These are phyloP conservation scores for Sedum album DNA, from an alignment of 164 flowering plant species.

Conservation along the genomic window DNA sequence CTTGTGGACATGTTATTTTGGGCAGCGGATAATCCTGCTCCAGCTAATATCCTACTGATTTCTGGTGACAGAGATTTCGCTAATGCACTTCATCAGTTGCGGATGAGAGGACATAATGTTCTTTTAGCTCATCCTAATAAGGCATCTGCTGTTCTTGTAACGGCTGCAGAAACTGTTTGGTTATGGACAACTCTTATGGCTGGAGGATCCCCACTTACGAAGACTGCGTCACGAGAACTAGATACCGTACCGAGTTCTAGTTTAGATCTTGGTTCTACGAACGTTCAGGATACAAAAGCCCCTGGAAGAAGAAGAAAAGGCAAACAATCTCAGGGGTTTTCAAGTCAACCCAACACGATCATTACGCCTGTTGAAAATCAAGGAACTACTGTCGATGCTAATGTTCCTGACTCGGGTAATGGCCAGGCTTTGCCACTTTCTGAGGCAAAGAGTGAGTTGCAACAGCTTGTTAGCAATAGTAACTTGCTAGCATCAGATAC, in stretches of 20 bases:
- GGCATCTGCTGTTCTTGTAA: slow-evolving; percentile 70
- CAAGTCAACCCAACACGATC: no score
- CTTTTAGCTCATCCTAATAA: slow-evolving; percentile 66
- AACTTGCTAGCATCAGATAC: no score
- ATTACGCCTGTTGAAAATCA: no score
- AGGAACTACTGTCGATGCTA: no score
- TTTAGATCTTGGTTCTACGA: slow-evolving; percentile 19
- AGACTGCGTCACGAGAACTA: slow-evolving; percentile 34
- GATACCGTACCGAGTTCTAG: slow-evolving; percentile 19
- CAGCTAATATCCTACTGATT: slow-evolving; percentile 86
- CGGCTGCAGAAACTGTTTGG: slow-evolving; percentile 90
- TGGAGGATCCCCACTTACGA: slow-evolving; percentile 60
- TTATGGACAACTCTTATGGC: no score
- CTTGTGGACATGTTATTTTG: no score
- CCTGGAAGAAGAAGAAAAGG: background rate
- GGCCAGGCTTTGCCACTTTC: no score
- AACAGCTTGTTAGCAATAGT: no score
- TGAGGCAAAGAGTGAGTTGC: no score
- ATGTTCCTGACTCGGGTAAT: no score
- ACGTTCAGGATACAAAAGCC: slow-evolving; percentile 17
- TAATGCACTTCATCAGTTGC: slow-evolving; percentile 85
- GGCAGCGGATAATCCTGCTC: slow-evolving; percentile 98
- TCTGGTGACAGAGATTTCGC: slow-evolving; percentile 92
- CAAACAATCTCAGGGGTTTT: no score
- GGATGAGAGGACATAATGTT: slow-evolving; percentile 86